A percentile compares a stretch with the other conserved stretches of the same genome.
Evolutionary conservation across 352 stramenopile species (phyloP).

Genomic region (Aphanomyces cochlioides): DNA sequence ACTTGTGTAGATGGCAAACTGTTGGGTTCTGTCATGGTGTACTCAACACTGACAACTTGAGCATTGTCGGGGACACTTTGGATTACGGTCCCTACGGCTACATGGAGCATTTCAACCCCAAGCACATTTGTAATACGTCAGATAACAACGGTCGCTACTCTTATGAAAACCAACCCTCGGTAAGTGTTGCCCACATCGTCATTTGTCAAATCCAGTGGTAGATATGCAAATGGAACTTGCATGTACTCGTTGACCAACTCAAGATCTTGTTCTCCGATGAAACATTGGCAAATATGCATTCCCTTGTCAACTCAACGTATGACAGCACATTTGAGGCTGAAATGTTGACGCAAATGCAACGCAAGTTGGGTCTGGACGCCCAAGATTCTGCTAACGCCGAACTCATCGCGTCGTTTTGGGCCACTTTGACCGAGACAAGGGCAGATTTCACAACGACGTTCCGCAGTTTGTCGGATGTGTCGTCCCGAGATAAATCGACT

Average conservation of each 20-base stretch:
- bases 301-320: constrained; percentile 50
- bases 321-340: constrained; percentile 50
- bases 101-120: constrained; percentile 87
- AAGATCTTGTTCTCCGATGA: background rate
- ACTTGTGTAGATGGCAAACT: constrained; percentile 47
- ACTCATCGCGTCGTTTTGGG: constrained; percentile 47
- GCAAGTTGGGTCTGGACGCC: constrained; percentile 57
- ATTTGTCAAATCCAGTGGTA: background rate
- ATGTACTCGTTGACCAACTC: constrained; percentile 63
- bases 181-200: background rate
- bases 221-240: constrained; percentile 85
- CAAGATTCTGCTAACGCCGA: constrained; percentile 42
- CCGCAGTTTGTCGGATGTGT: constrained; percentile 48
- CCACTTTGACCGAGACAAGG: constrained; percentile 54
- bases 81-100: constrained; percentile 92
- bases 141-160: constrained; percentile 76
- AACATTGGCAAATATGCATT: constrained; percentile 11
- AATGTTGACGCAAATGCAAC: constrained; percentile 54
- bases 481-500: constrained; percentile 40
- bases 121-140: constrained; percentile 79
- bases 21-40: constrained; percentile 90
- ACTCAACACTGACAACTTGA: constrained; percentile 93
- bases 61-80: constrained; percentile 86
- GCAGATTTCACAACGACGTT: constrained; percentile 80
- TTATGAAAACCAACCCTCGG: constrained; percentile 71